Conservation (phyloP, 2,329 filamentous ascomycete species). For the Hypoxylon sp. region DNA sequence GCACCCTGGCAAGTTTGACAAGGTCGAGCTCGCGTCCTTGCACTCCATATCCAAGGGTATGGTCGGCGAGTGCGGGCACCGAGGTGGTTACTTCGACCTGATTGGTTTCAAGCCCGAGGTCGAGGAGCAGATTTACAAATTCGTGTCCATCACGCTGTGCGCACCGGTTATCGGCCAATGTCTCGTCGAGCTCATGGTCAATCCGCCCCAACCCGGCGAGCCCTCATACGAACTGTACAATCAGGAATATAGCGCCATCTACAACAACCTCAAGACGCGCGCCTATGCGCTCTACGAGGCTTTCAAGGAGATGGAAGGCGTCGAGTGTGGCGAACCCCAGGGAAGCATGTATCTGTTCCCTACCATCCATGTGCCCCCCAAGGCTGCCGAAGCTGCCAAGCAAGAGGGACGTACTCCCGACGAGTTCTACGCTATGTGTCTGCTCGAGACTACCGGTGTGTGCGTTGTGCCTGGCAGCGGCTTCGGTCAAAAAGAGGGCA, state of each 20-base stretch:
- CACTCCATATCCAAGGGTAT: slow-evolving; percentile 98
- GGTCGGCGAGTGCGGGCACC: slow-evolving; percentile 98
- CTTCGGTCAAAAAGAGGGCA: slow-evolving; percentile 94
- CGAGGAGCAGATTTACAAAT: slow-evolving; percentile 97
- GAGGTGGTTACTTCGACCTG: slow-evolving; percentile 97
- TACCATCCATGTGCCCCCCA: slow-evolving; percentile 83
- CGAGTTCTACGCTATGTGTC: slow-evolving; percentile 92
- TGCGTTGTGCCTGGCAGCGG: slow-evolving; percentile 94
- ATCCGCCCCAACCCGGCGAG: slow-evolving; percentile 87
- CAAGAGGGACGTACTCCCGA: slow-evolving; percentile 83
- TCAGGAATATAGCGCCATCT: slow-evolving; percentile 88
- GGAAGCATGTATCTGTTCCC: slow-evolving; percentile 99
- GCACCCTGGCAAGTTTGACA: slow-evolving; percentile 81
- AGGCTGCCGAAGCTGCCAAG: slow-evolving; percentile 82
- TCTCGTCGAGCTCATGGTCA: slow-evolving; percentile 97
- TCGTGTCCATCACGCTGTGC: slow-evolving; percentile 96
- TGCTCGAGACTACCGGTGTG: slow-evolving; percentile 94
- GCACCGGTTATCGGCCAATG: slow-evolving; percentile 96
- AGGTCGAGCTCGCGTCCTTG: slow-evolving; percentile 89
- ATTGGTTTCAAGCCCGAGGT: slow-evolving; percentile 89
- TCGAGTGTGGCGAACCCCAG: slow-evolving; percentile 90
- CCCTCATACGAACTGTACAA: slow-evolving; percentile 88
- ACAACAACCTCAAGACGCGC: slow-evolving; percentile 81
- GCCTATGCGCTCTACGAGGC: slow-evolving; percentile 90
- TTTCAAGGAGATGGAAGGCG: slow-evolving; percentile 95